Evolutionary conservation across 1,284 basidiomycete species (phyloP).

Genomic region (Cutaneotrichosporon cavernicola): DNA sequence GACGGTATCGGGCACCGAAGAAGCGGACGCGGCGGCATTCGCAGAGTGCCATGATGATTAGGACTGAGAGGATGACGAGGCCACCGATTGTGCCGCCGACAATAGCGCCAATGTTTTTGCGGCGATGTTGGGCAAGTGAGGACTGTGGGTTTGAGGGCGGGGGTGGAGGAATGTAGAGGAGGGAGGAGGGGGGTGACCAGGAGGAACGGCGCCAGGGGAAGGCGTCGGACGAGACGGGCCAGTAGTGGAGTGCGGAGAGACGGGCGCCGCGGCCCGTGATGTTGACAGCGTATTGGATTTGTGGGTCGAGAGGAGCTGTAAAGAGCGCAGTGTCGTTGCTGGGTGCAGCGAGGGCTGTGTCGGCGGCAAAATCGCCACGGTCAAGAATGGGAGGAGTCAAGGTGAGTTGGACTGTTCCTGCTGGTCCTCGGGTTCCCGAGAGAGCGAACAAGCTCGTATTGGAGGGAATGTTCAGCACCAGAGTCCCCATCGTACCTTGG

Average conservation of each 20-base stretch:
- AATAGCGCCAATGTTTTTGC: neutral
- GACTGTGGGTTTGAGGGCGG: neutral
- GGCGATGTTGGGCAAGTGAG: neutral
- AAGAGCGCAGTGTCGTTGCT: neutral
- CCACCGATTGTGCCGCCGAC: neutral
- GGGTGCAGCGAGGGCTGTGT: neutral
- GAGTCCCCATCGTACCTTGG: neutral
- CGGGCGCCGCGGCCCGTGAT: neutral
- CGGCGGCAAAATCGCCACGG: neutral
- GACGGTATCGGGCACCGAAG: neutral
- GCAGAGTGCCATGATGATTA: neutral
- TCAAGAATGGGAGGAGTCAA: neutral
- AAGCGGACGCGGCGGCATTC: neutral
- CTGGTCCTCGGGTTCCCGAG: neutral
- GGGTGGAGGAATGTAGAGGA: neutral
- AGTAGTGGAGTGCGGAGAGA: neutral
- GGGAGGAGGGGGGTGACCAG: neutral
- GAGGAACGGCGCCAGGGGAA: neutral
- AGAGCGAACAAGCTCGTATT: constrained; percentile 3
- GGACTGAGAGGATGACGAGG: neutral
- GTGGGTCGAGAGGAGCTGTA: neutral
- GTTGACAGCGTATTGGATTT: neutral
- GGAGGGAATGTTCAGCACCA: neutral
- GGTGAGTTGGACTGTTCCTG: neutral
- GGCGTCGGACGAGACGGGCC: neutral